phyloP scores from a whole-genome alignment of 2,329 filamentous ascomycete species.

The Dothistroma septosporum region DNA sequence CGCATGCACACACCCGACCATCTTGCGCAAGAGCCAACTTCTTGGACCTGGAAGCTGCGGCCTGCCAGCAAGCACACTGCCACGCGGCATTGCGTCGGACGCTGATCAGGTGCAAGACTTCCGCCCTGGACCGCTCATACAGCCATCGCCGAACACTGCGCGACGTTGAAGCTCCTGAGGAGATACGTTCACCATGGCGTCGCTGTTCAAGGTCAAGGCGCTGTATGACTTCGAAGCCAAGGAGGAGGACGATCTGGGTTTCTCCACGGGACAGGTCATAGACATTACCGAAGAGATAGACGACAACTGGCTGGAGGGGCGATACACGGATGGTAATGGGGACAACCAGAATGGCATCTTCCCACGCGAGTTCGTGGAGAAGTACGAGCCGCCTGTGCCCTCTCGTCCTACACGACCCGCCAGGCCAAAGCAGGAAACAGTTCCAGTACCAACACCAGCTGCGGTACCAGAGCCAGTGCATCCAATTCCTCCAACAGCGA shows the following conservation, averaged over 20 bases:
- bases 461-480: conserved; percentile 27
- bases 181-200: conserved; percentile 31
- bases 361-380: conserved; percentile 95
- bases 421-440: conserved; percentile 62
- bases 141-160: conserved; percentile 7
- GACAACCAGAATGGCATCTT: conserved; percentile 80
- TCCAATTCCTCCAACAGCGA: conserved; percentile 17
- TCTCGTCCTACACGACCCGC: conserved; percentile 71
- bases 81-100: conserved; percentile 3
- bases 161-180: not conserved
- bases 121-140: not conserved
- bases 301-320: conserved; percentile 86
- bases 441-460: conserved; percentile 27
- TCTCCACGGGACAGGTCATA: conserved; percentile 80
- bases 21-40: not conserved
- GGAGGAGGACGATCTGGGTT: conserved; percentile 93
- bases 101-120: not conserved
- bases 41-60: not conserved
- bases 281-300: conserved; percentile 91
- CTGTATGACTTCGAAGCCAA: conserved; percentile 89
- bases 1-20: not conserved
- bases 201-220: conserved; percentile 84
- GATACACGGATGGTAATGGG: conserved; percentile 75
- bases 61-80: conserved; percentile 3
- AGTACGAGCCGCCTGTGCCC: conserved; percentile 85